Base-by-base conservation (phyloP, 2,329 filamentous ascomycete species). In the Botrytis tulipae region DNA sequence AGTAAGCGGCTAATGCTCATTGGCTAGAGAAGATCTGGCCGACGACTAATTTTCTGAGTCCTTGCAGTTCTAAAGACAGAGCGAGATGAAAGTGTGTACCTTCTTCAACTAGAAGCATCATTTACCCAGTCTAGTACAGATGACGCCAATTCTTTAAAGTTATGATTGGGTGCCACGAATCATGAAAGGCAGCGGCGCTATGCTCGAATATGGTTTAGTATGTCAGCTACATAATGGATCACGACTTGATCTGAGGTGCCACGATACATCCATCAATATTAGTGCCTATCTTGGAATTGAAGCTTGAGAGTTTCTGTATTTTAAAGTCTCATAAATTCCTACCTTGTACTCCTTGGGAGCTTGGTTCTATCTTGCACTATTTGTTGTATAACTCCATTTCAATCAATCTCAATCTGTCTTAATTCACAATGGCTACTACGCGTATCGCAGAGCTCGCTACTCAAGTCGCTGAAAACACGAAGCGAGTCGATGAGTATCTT, bases 401-500 rank as follows among this genome's bases (percentile, higher is more conserved):
- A 32, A 35, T 22, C 54, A 32, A 35, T 57, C 8, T 32, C 29
- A 20, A 35, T 35, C 29, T 20, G 18, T 29, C 16, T 32, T 35
- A 18, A 35, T 20, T 4, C 29, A 22, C 18, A 9, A 59, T 59
- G 54, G 54, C 29, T 59, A 35, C 54, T 54, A 59, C 54, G 54
- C 18, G 29, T 54, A 54, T 59, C 29, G 54, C 29, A 22, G 67
- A 70, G 35, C 67, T 70, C 22, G 67, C 67, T 12, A 40, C 54
- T 6, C n/a, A 48, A 35, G 59, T 70, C 18, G 37, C 57, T 35
- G 59, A 60, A 25, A 46, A 54, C 3, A 70, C 51, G 3, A 57
- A 54, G 32, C 61, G 16, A 37, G 44, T 70, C 37, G 67, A 70
- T 9, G 67, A 54, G 22, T 70, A 70, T 22, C 40, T 70, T 35